Conservation (phyloP, 768 basidiomycete genomes). For the Glaciozyma martinii region DNA sequence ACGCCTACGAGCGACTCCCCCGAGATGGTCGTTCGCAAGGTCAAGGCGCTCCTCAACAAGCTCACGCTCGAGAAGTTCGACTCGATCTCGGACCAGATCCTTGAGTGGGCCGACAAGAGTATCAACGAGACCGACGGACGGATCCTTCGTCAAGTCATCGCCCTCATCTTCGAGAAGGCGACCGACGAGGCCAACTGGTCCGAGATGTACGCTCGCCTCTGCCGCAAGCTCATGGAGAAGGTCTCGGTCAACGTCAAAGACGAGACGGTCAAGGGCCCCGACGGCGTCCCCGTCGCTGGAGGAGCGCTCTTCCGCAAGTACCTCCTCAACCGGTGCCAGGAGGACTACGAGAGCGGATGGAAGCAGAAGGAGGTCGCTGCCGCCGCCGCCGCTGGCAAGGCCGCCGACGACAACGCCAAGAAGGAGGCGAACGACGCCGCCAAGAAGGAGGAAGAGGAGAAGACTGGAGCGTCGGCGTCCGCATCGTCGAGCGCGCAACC, state of each 20-base stretch:
- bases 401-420: conserved; percentile 70
- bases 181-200: conserved; percentile 93
- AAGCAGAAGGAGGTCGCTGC: conserved; percentile 75
- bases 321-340: conserved; percentile 89
- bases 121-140: conserved; percentile 85
- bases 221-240: conserved; percentile 89
- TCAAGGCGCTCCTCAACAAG: conserved; percentile 85
- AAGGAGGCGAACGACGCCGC: conserved; percentile 47
- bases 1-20: conserved; percentile 51
- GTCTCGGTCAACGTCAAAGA: conserved; percentile 82
- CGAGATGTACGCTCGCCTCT: conserved; percentile 93
- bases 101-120: conserved; percentile 87
- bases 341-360: conserved; percentile 97
- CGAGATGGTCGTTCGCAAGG: conserved; percentile 84
- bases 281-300: conserved; percentile 83
- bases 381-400: conserved; percentile 75
- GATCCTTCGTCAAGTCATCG: conserved; percentile 91
- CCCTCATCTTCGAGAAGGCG: conserved; percentile 92
- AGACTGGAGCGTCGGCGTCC: conserved; percentile 46
- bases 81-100: conserved; percentile 88
- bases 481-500: conserved; percentile 45
- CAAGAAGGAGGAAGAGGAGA: conserved; percentile 34
- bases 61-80: conserved; percentile 95
- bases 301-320: conserved; percentile 95
- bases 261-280: conserved; percentile 67